Evolutionary conservation across 306 rosid genomes (phyloP), one percentile per base, ranked within the genome.

Genomic region (Trifolium repens): DNA sequence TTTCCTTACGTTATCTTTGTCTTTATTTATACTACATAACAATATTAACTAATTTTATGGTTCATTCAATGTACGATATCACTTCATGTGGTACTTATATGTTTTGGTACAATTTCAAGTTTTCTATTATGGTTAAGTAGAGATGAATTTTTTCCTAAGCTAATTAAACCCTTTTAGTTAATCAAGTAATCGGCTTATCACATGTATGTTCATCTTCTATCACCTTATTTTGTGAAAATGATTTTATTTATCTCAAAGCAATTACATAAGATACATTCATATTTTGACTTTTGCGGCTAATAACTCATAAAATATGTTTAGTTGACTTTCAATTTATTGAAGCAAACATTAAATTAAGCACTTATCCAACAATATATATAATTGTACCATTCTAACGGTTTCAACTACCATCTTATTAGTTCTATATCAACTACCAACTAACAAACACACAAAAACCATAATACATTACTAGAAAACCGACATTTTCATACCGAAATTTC

Each of bases 241-340:
- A 24, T 66, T 37, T 19, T 32, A 42, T 39, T 30, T 68, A 53
- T 26, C 8, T 17, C 63, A 34, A 57, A 52, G 35, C 35, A 32
- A 32, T 67, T 61, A 49, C 58, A 78, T 70, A 57, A 71, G 54
- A 71, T 78, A 52, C 77, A 70, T 78, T 53, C 58, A 39, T 71
- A 67, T 63, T 40, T 63, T 53, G 46, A 72, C 72, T 72, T 72
- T 78, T 40, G 47, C 4, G 0, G 7, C 16, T 30, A 53, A 53
- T 49, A 24, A 27, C 8, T 34, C 63, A 13, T 60, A 71, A 35
- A 71, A 52, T 39, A 19, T 14, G 8, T 6, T 26, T 16, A 37
- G 24, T 49, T 71, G 59, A 71, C 55, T 52, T 52, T 50, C 27
- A 71, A 50, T 16, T 63, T 39, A 54, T 58, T 26, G 2, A 67